Conservation (phyloP, 306 rosid genomes). For the Ochetophila trinervis region DNA sequence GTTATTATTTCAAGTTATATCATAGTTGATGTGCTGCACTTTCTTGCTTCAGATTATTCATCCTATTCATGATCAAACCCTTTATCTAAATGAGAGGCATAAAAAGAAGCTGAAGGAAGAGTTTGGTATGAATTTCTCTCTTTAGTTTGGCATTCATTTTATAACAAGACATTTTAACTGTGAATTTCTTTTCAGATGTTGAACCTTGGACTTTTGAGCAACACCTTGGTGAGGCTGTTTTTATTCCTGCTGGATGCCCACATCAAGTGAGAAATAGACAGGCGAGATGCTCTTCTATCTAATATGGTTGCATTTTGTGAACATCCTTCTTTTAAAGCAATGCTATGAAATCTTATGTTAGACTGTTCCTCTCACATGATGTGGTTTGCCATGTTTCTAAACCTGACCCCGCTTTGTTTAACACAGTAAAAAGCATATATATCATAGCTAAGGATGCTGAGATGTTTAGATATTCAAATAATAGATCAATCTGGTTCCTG, state of each 20-base stretch:
- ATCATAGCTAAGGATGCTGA: too few species aligned
- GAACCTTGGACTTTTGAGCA: constrained; percentile 74
- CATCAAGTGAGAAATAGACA: constrained; percentile 69
- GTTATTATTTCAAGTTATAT: constrained; percentile 1
- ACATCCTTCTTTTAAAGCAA: not conserved
- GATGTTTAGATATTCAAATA: too few species aligned
- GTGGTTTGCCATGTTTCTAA: too few species aligned
- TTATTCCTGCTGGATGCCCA: constrained; percentile 71
- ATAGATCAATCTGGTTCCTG: too few species aligned
- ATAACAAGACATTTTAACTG: constrained; percentile 1
- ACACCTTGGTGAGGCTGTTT: constrained; percentile 65
- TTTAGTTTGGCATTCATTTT: constrained; percentile 9
- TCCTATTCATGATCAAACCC: constrained; percentile 63
- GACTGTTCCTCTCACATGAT: not conserved
- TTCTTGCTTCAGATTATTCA: constrained; percentile 52
- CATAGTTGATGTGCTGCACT: constrained; percentile 16
- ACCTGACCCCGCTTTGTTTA: too few species aligned
- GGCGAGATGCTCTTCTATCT: constrained; percentile 25
- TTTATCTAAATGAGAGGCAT: constrained; percentile 53
- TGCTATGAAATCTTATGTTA: not conserved
- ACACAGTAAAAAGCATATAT: too few species aligned
- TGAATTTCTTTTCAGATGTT: constrained; percentile 39
- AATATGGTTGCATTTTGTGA: not conserved
- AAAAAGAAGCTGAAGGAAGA: constrained; percentile 59
- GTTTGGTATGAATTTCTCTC: constrained; percentile 41